Evolutionary conservation across 805 yeast species (phyloP).

Genomic region (Candida broadrunensis): DNA sequence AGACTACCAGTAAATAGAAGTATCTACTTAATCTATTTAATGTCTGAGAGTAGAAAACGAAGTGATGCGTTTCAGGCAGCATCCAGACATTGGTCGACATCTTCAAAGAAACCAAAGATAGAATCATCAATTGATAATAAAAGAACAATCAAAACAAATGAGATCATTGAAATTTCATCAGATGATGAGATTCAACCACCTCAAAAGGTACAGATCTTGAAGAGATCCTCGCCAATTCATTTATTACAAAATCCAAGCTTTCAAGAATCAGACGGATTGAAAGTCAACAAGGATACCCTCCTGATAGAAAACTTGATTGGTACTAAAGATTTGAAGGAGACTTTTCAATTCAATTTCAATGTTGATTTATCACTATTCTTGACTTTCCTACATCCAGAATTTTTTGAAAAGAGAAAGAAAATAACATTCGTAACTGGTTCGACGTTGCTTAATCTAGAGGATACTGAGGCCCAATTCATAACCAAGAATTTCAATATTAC

Average conservation of each 20-base stretch:
- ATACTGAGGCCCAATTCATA: slow-evolving; percentile 10
- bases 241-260: slow-evolving; percentile 26
- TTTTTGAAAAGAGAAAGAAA: slow-evolving; percentile 12
- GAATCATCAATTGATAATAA: neutral
- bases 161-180: slow-evolving; percentile 5
- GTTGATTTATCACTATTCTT: slow-evolving; percentile 41
- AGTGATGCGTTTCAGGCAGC: slow-evolving; percentile 20
- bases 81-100: slow-evolving; percentile 21
- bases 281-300: slow-evolving; percentile 24
- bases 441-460: slow-evolving; percentile 9
- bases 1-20: too few relatives aligned
- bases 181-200: slow-evolving; percentile 7
- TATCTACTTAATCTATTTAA: neutral
- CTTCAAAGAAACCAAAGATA: slow-evolving; percentile 4
- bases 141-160: neutral
- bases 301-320: slow-evolving; percentile 27
- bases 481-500: slow-evolving; percentile 18
- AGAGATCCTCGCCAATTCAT: slow-evolving; percentile 16
- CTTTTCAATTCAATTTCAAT: slow-evolving; percentile 49
- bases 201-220: neutral
- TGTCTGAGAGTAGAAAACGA: slow-evolving; percentile 5
- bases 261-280: slow-evolving; percentile 6
- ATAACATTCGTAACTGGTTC: slow-evolving; percentile 31
- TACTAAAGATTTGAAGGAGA: slow-evolving; percentile 25
- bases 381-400: slow-evolving; percentile 23